Evolutionary conservation across 2,329 filamentous ascomycete genomes (phyloP).

Genomic region (Colletotrichum falcatum): DNA sequence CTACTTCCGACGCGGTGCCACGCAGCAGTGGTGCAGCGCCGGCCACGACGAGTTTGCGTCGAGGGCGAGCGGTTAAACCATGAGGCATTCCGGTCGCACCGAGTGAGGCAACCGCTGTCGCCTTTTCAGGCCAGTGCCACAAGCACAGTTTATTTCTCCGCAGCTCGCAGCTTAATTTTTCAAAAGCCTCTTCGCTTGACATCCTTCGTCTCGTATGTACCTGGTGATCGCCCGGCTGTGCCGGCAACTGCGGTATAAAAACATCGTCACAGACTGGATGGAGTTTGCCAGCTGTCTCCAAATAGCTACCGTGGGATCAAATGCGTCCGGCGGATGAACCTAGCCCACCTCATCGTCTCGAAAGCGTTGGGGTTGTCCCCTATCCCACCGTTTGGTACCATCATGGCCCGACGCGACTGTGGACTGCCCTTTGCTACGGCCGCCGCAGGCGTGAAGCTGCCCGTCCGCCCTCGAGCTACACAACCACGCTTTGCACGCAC

Average conservation of each 20-base stretch:
- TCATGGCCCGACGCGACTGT: slow-evolving; percentile 36
- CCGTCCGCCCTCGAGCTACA: slow-evolving; percentile 33
- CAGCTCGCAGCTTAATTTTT: slow-evolving; percentile 23
- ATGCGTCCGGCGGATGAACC: not conserved
- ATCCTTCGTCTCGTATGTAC: not conserved
- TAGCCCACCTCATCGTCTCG: not conserved
- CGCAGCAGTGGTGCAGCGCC: slow-evolving; percentile 34
- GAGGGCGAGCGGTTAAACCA: slow-evolving; percentile 37
- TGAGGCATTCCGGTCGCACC: slow-evolving; percentile 29
- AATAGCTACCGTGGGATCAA: not conserved
- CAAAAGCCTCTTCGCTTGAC: slow-evolving; percentile 3
- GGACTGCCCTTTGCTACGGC: slow-evolving; percentile 41
- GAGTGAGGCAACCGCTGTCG: slow-evolving; percentile 35
- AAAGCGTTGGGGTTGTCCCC: not conserved
- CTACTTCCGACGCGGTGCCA: slow-evolving; percentile 35
- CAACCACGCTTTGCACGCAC: slow-evolving; percentile 47
- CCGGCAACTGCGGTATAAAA: not conserved
- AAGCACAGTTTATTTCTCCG: slow-evolving; percentile 11
- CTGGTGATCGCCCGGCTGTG: not conserved
- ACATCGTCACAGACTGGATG: not conserved
- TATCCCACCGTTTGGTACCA: not conserved
- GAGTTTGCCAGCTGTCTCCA: not conserved
- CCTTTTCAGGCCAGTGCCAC: slow-evolving; percentile 38
- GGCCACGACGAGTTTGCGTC: slow-evolving; percentile 40
- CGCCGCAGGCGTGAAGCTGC: slow-evolving; percentile 25